A percentile compares a stretch with the other conserved stretches of the same genome.
Conservation (phyloP, 2,329 filamentous ascomycete species). For the Colletotrichum musicola region DNA sequence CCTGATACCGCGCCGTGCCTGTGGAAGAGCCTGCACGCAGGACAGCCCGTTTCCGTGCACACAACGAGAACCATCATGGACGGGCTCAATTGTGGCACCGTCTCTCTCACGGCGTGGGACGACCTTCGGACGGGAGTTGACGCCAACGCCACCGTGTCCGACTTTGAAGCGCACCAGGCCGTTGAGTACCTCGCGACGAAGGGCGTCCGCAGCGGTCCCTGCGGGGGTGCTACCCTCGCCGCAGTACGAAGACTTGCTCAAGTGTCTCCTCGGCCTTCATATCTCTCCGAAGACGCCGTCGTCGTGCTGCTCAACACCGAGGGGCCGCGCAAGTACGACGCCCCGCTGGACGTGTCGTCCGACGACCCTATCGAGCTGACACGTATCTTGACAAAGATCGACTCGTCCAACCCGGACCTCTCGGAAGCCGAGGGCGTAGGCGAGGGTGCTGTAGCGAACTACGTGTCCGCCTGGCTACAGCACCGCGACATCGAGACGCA, state of each 20-base stretch:
- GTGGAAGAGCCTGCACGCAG: conserved; percentile 63
- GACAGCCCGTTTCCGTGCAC: conserved; percentile 60
- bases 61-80: conserved; percentile 78
- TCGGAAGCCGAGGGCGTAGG: conserved; percentile 57
- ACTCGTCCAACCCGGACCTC: conserved; percentile 61
- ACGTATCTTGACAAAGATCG: conserved; percentile 59
- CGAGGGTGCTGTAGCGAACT: conserved; percentile 60
- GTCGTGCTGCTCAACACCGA: conserved; percentile 78
- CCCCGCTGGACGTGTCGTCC: conserved; percentile 55
- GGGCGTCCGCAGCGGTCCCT: conserved; percentile 69
- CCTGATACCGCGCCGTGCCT: conserved; percentile 74
- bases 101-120: conserved; percentile 75
- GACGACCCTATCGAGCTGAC: conserved; percentile 59
- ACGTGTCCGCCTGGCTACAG: conserved; percentile 62
- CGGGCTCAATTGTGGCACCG: conserved; percentile 79
- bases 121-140: conserved; percentile 70
- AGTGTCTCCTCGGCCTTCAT: conserved; percentile 46
- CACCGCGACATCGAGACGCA: conserved; percentile 64
- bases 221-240: conserved; percentile 70
- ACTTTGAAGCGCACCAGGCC: conserved; percentile 72
- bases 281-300: conserved; percentile 61
- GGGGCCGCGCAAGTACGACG: conserved; percentile 66
- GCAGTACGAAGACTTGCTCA: conserved; percentile 64
- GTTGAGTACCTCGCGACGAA: conserved; percentile 63
- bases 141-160: conserved; percentile 70